These are phyloP conservation scores for Coemansia sp. DNA, from an alignment of 192 early-diverging fungal species.

Conservation along the genomic window DNA sequence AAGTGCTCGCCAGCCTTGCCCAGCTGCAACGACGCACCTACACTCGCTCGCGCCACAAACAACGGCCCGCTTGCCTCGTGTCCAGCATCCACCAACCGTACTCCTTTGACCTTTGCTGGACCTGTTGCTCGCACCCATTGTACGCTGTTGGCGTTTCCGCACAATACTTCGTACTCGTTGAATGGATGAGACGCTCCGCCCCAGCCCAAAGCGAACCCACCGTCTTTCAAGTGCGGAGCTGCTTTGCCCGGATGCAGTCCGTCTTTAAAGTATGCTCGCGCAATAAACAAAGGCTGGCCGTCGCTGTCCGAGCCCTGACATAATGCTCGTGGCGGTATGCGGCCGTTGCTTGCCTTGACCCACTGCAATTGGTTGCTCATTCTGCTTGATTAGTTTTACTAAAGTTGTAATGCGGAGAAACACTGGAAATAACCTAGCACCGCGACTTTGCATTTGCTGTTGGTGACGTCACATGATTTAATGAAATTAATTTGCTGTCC, in stretches of 20 bases:
- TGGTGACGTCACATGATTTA: neutral
- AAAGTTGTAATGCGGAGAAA: neutral
- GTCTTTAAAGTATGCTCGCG: constrained; percentile 55
- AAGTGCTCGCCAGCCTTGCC: constrained; percentile 48
- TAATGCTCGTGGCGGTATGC: constrained; percentile 38
- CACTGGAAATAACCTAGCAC: neutral
- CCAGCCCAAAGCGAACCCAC: constrained; percentile 53
- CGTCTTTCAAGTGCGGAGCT: constrained; percentile 44
- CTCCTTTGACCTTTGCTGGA: constrained; percentile 11
- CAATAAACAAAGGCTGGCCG: constrained; percentile 57
- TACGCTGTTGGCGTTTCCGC: constrained; percentile 55
- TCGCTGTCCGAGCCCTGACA: constrained; percentile 56
- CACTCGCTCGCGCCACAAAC: constrained; percentile 35
- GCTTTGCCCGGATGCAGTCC: constrained; percentile 54
- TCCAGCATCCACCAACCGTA: constrained; percentile 24
- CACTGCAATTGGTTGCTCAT: constrained; percentile 24
- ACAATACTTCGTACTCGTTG: constrained; percentile 58
- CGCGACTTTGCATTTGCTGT: neutral
- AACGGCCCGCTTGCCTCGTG: constrained; percentile 43
- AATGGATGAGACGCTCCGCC: constrained; percentile 50
- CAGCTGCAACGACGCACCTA: constrained; percentile 28
- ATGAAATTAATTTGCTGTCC: neutral
- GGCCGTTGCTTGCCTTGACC: constrained; percentile 26
- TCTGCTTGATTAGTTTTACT: neutral
- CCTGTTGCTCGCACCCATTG: constrained; percentile 52